Evolutionary conservation across 768 basidiomycete species (phyloP).

Genomic region (Collybia sp.): DNA sequence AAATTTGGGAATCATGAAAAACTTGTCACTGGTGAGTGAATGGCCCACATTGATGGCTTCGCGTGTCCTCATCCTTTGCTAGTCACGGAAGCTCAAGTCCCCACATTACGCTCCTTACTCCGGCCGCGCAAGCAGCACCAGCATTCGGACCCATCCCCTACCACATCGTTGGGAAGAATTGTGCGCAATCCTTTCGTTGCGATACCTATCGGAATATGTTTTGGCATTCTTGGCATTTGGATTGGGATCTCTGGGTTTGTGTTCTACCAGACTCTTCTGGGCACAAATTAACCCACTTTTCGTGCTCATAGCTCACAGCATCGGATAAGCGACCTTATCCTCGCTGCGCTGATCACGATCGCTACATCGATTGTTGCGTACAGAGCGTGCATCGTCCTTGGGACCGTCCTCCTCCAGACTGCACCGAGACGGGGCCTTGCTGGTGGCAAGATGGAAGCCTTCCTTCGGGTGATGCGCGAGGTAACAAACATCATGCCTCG

Average conservation of each 20-base stretch:
- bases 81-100: constrained; percentile 47
- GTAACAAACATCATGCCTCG: constrained; percentile 25
- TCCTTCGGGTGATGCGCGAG: constrained; percentile 79
- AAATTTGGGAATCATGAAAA: constrained; percentile 61
- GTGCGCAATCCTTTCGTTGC: not conserved
- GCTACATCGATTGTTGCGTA: constrained; percentile 84
- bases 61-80: constrained; percentile 1
- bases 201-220: not conserved
- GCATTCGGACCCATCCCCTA: not conserved
- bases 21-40: constrained; percentile 55
- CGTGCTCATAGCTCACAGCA: constrained; percentile 42
- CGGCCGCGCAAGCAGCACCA: not conserved
- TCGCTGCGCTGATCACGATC: constrained; percentile 72
- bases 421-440: constrained; percentile 61
- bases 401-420: constrained; percentile 86
- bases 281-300: not conserved
- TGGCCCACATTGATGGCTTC: not conserved
- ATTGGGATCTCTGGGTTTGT: too few species aligned
- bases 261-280: too few species aligned
- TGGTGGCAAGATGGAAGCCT: constrained; percentile 72
- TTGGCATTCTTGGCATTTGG: not conserved
- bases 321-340: constrained; percentile 73
- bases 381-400: constrained; percentile 77
- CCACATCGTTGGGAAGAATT: not conserved
- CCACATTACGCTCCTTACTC: not conserved